Percentiles rank a stretch among this genome's conserved stretches.
phyloP scores from a whole-genome alignment of 2,329 filamentous ascomycete species.

The Microsporum ferrugineum region DNA sequence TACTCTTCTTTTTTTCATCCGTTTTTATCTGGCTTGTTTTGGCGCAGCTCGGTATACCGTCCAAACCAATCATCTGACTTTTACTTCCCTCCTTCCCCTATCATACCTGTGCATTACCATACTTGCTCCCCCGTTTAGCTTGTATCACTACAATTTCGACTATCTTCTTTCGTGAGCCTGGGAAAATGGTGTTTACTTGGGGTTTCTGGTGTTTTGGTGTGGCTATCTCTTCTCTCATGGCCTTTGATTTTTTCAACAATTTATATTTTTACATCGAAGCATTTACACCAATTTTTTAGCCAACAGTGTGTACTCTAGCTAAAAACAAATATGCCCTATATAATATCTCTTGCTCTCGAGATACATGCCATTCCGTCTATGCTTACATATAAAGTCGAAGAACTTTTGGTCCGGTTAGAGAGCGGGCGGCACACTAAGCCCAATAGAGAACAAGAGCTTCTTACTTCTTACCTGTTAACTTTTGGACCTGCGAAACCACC shows the following conservation, averaged over 20 bases:
- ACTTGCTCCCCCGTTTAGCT: background rate
- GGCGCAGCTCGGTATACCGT: background rate
- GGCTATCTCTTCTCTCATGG: background rate
- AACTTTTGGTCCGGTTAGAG: background rate
- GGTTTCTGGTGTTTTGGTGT: background rate
- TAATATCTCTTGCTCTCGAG: background rate
- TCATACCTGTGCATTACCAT: background rate
- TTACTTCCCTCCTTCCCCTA: background rate
- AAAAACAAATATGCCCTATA: background rate
- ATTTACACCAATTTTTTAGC: background rate
- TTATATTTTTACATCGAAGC: background rate
- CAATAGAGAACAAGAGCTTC: background rate
- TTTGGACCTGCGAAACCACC: background rate
- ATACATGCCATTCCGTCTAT: background rate
- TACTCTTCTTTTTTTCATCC: background rate
- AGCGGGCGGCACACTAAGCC: background rate
- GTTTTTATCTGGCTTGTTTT: background rate
- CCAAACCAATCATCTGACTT: background rate
- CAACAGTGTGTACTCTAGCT: background rate
- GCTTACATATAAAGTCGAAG: background rate
- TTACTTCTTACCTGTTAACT: slow-evolving; percentile 2
- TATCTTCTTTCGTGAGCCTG: background rate
- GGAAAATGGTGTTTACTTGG: background rate
- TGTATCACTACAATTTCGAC: slow-evolving; percentile 2
- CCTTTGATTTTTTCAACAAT: background rate